phyloP scores from a whole-genome alignment of 306 rosid genomes.

The Vigna hirtella region DNA sequence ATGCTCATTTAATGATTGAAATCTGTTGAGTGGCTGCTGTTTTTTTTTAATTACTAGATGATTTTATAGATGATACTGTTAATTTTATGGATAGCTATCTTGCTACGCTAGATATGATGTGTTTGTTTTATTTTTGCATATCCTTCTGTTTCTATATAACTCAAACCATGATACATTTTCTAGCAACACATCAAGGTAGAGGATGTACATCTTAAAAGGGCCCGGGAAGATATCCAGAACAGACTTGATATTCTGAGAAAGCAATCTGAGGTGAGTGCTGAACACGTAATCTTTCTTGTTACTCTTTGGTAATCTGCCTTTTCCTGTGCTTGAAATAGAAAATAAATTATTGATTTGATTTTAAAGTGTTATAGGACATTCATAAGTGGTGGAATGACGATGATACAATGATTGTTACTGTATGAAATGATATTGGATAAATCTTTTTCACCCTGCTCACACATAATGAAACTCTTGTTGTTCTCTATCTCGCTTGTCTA shows the following conservation, averaged over 20 bases:
- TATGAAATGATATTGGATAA: constrained; percentile 31
- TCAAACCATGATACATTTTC: constrained; percentile 41
- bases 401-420: constrained; percentile 28
- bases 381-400: constrained; percentile 10
- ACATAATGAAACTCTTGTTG: constrained; percentile 20
- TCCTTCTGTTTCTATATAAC: constrained; percentile 33
- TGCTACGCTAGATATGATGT: not conserved
- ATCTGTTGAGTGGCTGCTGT: constrained; percentile 18
- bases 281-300: constrained; percentile 17
- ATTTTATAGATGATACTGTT: constrained; percentile 17
- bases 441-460: not conserved
- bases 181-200: constrained; percentile 76
- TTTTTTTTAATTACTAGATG: constrained; percentile 7
- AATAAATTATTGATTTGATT: constrained; percentile 28
- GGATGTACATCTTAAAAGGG: constrained; percentile 67
- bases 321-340: constrained; percentile 30
- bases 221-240: constrained; percentile 83
- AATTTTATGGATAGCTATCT: constrained; percentile 19
- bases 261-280: constrained; percentile 85
- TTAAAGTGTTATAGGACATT: constrained; percentile 12
- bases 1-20: not conserved
- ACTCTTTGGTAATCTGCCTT: constrained; percentile 28
- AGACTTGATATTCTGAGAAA: constrained; percentile 75
- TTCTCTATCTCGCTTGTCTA: constrained; percentile 8
- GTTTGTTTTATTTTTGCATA: constrained; percentile 36